phyloP scores from a whole-genome alignment of 192 early-diverging fungal genomes.

The Paraglomus brasilianum region DNA sequence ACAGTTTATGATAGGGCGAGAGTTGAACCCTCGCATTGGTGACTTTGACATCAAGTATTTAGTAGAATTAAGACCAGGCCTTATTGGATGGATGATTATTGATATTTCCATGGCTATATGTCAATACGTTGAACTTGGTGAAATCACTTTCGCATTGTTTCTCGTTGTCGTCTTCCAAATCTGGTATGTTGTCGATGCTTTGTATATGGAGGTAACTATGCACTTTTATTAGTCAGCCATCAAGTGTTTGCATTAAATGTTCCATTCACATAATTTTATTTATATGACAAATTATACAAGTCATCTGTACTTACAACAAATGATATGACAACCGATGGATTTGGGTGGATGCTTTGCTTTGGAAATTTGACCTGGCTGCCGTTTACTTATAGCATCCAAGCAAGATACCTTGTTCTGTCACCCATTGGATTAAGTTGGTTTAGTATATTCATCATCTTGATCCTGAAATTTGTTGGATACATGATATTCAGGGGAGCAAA shows the following conservation, averaged over 20 bases:
- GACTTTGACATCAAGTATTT: slow-evolving; percentile 91
- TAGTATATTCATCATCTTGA: slow-evolving; percentile 46
- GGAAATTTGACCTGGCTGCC: slow-evolving; percentile 89
- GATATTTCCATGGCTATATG: slow-evolving; percentile 75
- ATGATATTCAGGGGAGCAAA: slow-evolving; percentile 89
- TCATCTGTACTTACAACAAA: slow-evolving; percentile 89
- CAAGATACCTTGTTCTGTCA: slow-evolving; percentile 75
- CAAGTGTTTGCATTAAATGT: background rate
- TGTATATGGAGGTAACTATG: slow-evolving; percentile 62
- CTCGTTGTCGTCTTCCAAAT: slow-evolving; percentile 75
- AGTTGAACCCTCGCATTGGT: slow-evolving; percentile 89
- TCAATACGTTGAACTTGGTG: slow-evolving; percentile 68
- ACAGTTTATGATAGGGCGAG: slow-evolving; percentile 90
- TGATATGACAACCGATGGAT: slow-evolving; percentile 98
- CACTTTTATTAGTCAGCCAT: background rate
- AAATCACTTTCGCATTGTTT: slow-evolving; percentile 73
- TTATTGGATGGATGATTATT: slow-evolving; percentile 87
- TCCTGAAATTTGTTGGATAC: slow-evolving; percentile 66
- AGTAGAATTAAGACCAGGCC: slow-evolving; percentile 88
- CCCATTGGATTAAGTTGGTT: slow-evolving; percentile 60
- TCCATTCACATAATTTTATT: background rate
- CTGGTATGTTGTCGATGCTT: slow-evolving; percentile 84
- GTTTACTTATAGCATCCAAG: slow-evolving; percentile 86
- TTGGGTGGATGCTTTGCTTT: slow-evolving; percentile 86
- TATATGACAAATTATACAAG: slow-evolving; percentile 37